These are phyloP conservation scores for Discostella pseudostelligera DNA, from an alignment of 108 stramenopile species.

Conservation along the genomic window DNA sequence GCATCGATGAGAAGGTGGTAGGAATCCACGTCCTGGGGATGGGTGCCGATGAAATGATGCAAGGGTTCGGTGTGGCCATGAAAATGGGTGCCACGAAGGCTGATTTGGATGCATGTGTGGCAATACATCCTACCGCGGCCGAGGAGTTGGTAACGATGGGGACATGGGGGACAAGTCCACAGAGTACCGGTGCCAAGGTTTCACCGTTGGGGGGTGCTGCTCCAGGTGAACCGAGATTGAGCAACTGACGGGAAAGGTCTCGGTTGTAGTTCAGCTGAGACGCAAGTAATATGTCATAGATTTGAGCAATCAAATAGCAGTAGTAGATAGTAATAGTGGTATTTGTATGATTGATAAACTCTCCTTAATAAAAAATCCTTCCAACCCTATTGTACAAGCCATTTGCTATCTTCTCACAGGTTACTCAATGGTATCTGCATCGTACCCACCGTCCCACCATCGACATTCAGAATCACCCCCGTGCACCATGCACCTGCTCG, in stretches of 20 bases:
- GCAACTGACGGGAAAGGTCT: too few relatives aligned
- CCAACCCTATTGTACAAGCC: neutral
- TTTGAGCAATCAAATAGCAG: too few relatives aligned
- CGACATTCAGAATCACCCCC: conserved; percentile 83
- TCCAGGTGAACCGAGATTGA: conserved; percentile 53
- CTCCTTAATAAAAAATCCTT: too few relatives aligned
- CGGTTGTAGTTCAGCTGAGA: too few relatives aligned
- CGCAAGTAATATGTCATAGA: too few relatives aligned
- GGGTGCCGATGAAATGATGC: conserved; percentile 96
- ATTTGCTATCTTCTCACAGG: conserved; percentile 35
- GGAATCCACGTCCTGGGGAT: conserved; percentile 93
- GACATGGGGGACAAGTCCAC: conserved; percentile 80
- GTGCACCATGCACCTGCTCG: conserved; percentile 85
- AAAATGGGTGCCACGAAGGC: conserved; percentile 96
- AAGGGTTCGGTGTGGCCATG: conserved; percentile 87
- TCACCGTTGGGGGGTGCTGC: conserved; percentile 70
- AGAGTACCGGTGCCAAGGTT: conserved; percentile 64
- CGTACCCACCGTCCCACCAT: conserved; percentile 87
- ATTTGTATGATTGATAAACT: too few relatives aligned
- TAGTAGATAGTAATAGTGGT: too few relatives aligned
- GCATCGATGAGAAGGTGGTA: conserved; percentile 84
- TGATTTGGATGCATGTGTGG: conserved; percentile 93
- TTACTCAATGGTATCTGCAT: conserved; percentile 75
- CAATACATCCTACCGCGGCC: conserved; percentile 94
- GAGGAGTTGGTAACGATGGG: conserved; percentile 90